Evolutionary conservation across 2,329 filamentous ascomycete species (phyloP).

Genomic region (Septoria linicola): DNA sequence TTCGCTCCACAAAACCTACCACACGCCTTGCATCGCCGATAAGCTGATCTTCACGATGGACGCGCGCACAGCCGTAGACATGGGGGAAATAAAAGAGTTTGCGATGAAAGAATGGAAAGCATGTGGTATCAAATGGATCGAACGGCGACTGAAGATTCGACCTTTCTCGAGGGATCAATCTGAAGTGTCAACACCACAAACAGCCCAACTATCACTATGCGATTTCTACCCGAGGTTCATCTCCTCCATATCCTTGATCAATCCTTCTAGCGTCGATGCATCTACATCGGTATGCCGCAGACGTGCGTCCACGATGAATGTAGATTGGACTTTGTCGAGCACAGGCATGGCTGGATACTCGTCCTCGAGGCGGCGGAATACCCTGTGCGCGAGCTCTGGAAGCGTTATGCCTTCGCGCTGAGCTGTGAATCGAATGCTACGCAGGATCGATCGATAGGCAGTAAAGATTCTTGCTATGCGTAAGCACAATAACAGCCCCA

Average conservation of each 20-base stretch:
- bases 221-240: background rate
- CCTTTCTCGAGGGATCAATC: too few relatives aligned
- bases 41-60: too few relatives aligned
- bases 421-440: background rate
- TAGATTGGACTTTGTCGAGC: background rate
- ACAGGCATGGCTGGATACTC: background rate
- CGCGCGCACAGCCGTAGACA: too few relatives aligned
- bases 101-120: too few relatives aligned
- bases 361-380: background rate
- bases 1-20: too few relatives aligned
- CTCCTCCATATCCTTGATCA: background rate
- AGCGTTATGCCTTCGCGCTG: background rate
- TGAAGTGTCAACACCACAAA: too few relatives aligned
- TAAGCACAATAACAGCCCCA: background rate
- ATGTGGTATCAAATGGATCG: too few relatives aligned
- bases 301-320: background rate
- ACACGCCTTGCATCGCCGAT: too few relatives aligned
- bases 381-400: background rate
- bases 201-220: background rate
- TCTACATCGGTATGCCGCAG: constrained; percentile 1
- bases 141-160: too few relatives aligned
- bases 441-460: background rate
- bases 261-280: background rate
- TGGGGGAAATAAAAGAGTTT: too few relatives aligned
- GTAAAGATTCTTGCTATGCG: background rate